phyloP scores from a whole-genome alignment of 768 basidiomycete genomes.

The Ephemerocybe angulata region DNA sequence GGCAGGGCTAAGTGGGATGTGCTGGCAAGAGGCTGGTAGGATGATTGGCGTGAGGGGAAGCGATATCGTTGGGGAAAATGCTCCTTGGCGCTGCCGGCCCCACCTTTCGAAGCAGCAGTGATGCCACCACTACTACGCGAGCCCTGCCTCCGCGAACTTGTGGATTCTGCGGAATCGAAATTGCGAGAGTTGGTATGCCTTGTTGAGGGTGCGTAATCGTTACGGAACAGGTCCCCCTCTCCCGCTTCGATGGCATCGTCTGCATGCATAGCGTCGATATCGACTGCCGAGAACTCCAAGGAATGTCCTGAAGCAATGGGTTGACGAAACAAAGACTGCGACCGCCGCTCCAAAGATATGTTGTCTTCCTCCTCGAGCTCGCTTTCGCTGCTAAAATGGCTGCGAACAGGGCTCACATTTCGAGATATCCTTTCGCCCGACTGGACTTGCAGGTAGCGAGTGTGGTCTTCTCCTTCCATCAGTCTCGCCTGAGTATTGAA shows the following conservation, averaged over 20 bases:
- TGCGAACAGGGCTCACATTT: neutral
- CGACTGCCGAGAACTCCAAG: neutral
- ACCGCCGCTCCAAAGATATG: neutral
- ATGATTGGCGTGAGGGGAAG: neutral
- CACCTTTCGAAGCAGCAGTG: neutral
- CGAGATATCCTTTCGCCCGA: no score
- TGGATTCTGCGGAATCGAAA: neutral
- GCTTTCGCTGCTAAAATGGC: slow-evolving; percentile 5
- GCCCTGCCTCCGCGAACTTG: neutral
- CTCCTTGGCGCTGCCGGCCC: neutral
- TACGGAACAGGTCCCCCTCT: neutral
- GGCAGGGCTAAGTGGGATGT: neutral
- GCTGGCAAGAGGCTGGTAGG: neutral
- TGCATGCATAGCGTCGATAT: neutral
- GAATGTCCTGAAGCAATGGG: neutral
- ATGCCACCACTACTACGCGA: neutral
- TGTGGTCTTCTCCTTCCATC: no score
- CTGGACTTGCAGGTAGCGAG: no score
- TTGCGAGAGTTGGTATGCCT: neutral
- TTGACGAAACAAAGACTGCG: neutral
- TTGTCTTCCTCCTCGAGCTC: neutral
- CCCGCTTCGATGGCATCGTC: neutral
- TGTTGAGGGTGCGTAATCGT: neutral
- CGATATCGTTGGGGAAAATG: neutral
- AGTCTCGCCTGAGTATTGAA: no score